Evolutionary conservation across 352 stramenopile species (phyloP), one percentile per base, ranked within the genome.

Genomic region (Blastocystis sp.): DNA sequence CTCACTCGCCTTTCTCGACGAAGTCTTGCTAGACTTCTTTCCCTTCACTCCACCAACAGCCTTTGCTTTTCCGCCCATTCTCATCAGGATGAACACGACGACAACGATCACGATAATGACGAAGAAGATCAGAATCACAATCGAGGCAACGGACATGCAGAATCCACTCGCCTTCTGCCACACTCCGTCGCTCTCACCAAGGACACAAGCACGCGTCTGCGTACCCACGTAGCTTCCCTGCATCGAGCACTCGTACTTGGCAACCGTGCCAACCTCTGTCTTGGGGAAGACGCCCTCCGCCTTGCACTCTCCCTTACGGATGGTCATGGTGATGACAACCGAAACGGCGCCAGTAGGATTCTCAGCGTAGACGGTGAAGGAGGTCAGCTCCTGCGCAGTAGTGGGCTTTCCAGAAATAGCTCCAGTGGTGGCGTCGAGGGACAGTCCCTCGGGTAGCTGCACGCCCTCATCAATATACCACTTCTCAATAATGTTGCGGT

Each of bases 141-240:
- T 81, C 46, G 38, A 21, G 4, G 49, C 44, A 32, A 64, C 40
- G 3, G 69, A 81, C 40, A 81, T 42, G 27, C 69, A 81, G 18
- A 81, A 7, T 21, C 69, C 69, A 6, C n/a, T 65, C 1, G 48
- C 48, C 49, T 81, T 64, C 69, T 81, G 49, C 69, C 69, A 81
- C 0, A 63, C 69, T 11, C 69, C 69, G 27, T 81, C 69, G 24
- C 63, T 46, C 42, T 61, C 29, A 16, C 69, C 69, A 3, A 81
- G 27, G 18, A 81, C 6, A 64, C 69, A 81, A 4, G 49, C 69
- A 18, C 69, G 36, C 46, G 16, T 81, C 69, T 63, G 69, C 40
- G 69, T 81, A 24, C 69, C 69, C 49, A 81, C 69, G 40, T 61
- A 81, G 36, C 48, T 81, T 36, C 69, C 69, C 46, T 81, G 69